Conservation (phyloP, 805 yeast genomes). For the Isabelozyma gotoi region DNA sequence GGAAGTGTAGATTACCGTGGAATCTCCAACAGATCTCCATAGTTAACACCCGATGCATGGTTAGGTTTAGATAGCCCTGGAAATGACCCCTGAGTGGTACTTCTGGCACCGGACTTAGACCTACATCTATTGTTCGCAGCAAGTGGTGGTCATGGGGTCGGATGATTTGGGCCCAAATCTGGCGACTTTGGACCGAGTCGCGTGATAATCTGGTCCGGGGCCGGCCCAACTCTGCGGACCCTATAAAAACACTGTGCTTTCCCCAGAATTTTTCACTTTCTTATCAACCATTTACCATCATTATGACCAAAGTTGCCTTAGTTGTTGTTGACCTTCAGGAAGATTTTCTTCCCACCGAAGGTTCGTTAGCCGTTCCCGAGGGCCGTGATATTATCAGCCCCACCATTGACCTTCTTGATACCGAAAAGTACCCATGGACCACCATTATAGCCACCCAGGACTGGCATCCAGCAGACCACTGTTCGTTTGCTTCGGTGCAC, state of each 20-base stretch:
- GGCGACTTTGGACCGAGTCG: too few species aligned
- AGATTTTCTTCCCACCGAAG: conserved; percentile 80
- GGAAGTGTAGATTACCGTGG: too few species aligned
- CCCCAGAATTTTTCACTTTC: not conserved
- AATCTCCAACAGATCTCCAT: too few species aligned
- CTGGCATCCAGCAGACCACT: conserved; percentile 83
- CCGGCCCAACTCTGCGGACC: too few species aligned
- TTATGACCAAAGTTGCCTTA: conserved; percentile 46
- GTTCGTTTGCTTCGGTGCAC: conserved; percentile 79
- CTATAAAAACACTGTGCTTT: not conserved
- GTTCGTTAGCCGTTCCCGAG: conserved; percentile 68
- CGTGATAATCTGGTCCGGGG: too few species aligned
- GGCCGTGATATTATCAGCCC: conserved; percentile 61
- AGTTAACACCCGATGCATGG: too few species aligned
- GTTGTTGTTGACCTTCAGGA: conserved; percentile 80
- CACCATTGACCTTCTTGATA: conserved; percentile 47
- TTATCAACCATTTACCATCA: not conserved
- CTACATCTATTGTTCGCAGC: too few species aligned
- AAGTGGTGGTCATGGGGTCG: too few species aligned
- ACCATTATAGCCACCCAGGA: conserved; percentile 75
- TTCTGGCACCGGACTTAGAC: too few species aligned
- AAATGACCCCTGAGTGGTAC: too few species aligned
- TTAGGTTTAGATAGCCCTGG: too few species aligned
- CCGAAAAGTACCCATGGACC: conserved; percentile 51
- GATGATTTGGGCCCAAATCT: too few species aligned